phyloP scores from a whole-genome alignment of 345 rosid species.

The Microcos paniculata region DNA sequence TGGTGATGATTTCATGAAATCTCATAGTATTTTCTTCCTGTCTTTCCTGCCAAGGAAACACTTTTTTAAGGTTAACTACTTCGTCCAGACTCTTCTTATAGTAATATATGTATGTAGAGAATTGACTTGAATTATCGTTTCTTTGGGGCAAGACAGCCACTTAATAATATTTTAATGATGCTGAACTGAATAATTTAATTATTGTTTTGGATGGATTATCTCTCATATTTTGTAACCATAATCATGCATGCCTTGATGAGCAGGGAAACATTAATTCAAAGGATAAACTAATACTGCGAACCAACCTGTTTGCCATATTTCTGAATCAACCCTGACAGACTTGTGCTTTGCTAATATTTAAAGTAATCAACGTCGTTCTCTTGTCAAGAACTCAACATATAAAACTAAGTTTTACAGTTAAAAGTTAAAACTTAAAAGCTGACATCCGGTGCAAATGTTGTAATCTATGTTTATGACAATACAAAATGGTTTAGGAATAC shows the following conservation, averaged over 20 bases:
- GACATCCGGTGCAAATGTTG: neutral
- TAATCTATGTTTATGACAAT: neutral
- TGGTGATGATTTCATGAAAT: constrained; percentile 1
- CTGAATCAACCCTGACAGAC: neutral
- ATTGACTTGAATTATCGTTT: neutral
- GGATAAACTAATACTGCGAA: neutral
- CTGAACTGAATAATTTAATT: neutral
- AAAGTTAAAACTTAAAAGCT: too few species aligned
- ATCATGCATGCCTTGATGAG: neutral
- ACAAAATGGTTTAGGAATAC: neutral
- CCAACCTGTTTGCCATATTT: neutral
- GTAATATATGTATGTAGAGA: neutral
- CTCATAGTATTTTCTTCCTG: neutral
- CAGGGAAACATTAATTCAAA: neutral
- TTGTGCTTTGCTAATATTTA: neutral
- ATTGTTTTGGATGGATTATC: neutral
- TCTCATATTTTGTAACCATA: neutral
- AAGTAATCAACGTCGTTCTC: neutral
- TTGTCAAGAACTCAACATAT: neutral
- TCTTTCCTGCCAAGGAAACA: constrained; percentile 1
- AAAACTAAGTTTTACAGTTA: neutral
- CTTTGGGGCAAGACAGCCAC: neutral
- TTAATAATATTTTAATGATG: neutral
- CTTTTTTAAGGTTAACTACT: neutral
- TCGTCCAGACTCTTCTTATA: neutral